Evolutionary conservation across 805 yeast species (phyloP).

Genomic region (Priceomyces haplophilus): DNA sequence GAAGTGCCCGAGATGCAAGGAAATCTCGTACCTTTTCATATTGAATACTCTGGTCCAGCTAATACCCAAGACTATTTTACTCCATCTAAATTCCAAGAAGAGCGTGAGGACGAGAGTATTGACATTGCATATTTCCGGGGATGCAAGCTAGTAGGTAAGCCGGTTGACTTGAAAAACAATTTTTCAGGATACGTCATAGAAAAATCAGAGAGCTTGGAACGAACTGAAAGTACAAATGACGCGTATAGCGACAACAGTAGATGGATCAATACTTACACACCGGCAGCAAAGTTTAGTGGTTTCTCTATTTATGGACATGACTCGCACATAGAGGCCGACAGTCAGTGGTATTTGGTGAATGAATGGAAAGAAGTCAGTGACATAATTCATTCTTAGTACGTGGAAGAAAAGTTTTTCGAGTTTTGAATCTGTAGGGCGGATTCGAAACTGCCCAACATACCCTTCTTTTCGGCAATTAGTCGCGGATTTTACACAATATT

Average conservation of each 20-base stretch:
- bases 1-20: slow-evolving; percentile 17
- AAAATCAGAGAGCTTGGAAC: slow-evolving; percentile 20
- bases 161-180: slow-evolving; percentile 13
- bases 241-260: slow-evolving; percentile 13
- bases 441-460: no score
- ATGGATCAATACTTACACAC: slow-evolving; percentile 19
- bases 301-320: slow-evolving; percentile 34
- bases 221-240: slow-evolving; percentile 9
- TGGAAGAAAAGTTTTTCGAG: no score
- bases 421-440: no score
- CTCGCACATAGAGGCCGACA: slow-evolving; percentile 14
- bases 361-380: slow-evolving; percentile 29
- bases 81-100: slow-evolving; percentile 23
- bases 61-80: slow-evolving; percentile 31
- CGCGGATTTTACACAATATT: no score
- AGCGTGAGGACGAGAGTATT: slow-evolving; percentile 9
- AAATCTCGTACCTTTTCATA: slow-evolving; percentile 25
- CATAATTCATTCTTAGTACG: slow-evolving; percentile 18
- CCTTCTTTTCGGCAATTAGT: no score
- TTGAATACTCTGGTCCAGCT: slow-evolving; percentile 30
- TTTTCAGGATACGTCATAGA: slow-evolving; percentile 27
- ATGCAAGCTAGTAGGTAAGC: slow-evolving; percentile 27
- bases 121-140: slow-evolving; percentile 34
- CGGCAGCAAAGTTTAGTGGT: slow-evolving; percentile 23
- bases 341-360: slow-evolving; percentile 24